A percentile compares a stretch with the other conserved stretches of the same genome.
Conservation (phyloP, 2,329 filamentous ascomycete genomes). For the Lachnellula subtilissima region DNA sequence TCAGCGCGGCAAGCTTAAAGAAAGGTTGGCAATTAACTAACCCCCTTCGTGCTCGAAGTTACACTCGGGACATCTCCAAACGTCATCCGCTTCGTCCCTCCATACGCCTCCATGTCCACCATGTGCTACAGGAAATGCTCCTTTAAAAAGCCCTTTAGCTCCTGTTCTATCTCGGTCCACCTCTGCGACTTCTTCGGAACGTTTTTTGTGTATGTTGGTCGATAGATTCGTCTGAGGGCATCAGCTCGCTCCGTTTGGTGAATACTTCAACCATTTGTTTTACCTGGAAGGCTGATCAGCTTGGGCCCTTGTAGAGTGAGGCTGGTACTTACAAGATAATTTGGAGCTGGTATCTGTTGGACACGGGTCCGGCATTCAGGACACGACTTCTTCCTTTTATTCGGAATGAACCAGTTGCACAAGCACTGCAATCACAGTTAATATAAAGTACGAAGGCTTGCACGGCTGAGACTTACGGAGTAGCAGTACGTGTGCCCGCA, state of each 20-base stretch:
- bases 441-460: not conserved
- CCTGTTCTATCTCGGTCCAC: conserved; percentile 56
- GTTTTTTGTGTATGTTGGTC: conserved; percentile 55
- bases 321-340: conserved; percentile 50
- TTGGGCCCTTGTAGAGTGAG: not conserved
- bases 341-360: conserved; percentile 55
- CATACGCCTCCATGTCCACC: conserved; percentile 10
- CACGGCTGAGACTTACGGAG: conserved; percentile 40
- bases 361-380: conserved; percentile 62
- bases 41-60: conserved; percentile 57
- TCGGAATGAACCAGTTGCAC: conserved; percentile 33
- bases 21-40: not conserved
- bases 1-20: not conserved
- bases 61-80: conserved; percentile 59
- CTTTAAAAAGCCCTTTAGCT: conserved; percentile 57
- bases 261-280: conserved; percentile 62
- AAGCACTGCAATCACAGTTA: conserved; percentile 29
- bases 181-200: conserved; percentile 53
- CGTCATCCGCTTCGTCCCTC: conserved; percentile 55
- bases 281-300: conserved; percentile 39
- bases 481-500: conserved; percentile 73
- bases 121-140: conserved; percentile 33
- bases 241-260: conserved; percentile 52
- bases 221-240: conserved; percentile 58
- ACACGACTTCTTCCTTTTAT: conserved; percentile 58